Evolutionary conservation across 1,139 yeast species (phyloP), one percentile per base, ranked within the genome.

Genomic region (Hyphopichia khmerensis): DNA sequence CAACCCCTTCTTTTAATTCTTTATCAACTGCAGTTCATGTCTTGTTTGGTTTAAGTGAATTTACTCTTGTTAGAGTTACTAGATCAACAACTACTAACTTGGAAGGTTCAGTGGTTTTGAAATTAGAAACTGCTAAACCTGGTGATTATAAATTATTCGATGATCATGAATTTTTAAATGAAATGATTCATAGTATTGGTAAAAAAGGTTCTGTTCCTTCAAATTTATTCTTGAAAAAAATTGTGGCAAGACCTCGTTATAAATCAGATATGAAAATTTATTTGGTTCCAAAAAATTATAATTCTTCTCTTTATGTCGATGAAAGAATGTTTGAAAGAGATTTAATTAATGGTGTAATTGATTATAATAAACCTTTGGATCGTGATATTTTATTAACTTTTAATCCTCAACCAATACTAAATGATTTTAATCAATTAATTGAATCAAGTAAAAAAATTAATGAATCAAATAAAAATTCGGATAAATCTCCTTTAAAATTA

Each of bases 41-140:
- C 4, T 52, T 77, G 9, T 79, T 78, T 52, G 69, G 70, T 1
- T 41, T 67, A 8, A 57, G 58, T 7, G 68, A 71, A 14, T 79
- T 67, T 52, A 66, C 81, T 0, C 52, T 79, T 23, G 64, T 79
- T 7, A 60, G 84, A 43, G 75, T 79, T 5, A 77, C 84, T 1
- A 60, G 83, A 44, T 78, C 82, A 1, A 77, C 82, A 6, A 75
- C 81, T 5, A 66, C 67, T 31, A 81, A 76, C 47, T 58, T 60
- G 33, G 79, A 77, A 19, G 81, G 82, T 1, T 70, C 80, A 11
- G 65, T 72, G 7, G 61, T 78, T 3, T 59, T 79, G 36, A 79
- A 79, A 50, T 60, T 79, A 40, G 84, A 79, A 53, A 75, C 82
- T 1, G 79, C 81, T 0, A 67, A 62, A 45, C 79, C 82, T 0